phyloP scores from a whole-genome alignment of 768 basidiomycete genomes.

The Auricularia heimuer region DNA sequence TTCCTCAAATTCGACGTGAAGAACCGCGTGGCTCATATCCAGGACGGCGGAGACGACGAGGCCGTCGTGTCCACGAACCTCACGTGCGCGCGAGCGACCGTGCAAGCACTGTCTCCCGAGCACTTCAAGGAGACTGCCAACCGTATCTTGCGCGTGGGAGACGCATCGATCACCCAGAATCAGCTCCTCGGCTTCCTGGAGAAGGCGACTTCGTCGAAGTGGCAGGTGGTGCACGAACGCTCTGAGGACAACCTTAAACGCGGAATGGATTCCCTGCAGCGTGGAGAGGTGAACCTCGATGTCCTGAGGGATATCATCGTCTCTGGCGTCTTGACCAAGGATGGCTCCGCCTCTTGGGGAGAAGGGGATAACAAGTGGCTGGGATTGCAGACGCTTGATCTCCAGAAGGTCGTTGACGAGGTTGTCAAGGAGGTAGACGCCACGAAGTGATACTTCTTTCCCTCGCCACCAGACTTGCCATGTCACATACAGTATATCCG shows the following conservation, averaged over 20 bases:
- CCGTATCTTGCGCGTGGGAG: slow-evolving; percentile 1
- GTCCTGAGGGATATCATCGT: background rate
- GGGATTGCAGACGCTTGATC: background rate
- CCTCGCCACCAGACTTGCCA: no score
- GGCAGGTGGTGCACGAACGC: background rate
- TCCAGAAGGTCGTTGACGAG: slow-evolving; percentile 1
- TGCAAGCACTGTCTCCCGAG: background rate
- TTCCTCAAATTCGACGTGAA: slow-evolving; percentile 4
- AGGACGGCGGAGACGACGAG: background rate
- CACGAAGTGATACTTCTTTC: no score
- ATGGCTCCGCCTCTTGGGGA: background rate
- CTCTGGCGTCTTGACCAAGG: background rate
- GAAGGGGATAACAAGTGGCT: background rate
- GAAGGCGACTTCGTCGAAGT: background rate
- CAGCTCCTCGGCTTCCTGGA: background rate
- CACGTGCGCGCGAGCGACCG: background rate
- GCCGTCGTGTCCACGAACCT: background rate
- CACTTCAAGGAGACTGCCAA: slow-evolving; percentile 1
- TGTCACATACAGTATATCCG: no score
- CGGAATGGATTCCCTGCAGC: background rate
- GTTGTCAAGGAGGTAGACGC: background rate
- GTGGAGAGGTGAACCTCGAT: background rate
- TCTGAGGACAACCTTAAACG: background rate
- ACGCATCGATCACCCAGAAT: slow-evolving; percentile 2
- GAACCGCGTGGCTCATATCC: background rate